Evolutionary conservation across 306 rosid species (phyloP), one percentile per base, ranked within the genome.

Genomic region (Amphicarpaea edgeworthii): DNA sequence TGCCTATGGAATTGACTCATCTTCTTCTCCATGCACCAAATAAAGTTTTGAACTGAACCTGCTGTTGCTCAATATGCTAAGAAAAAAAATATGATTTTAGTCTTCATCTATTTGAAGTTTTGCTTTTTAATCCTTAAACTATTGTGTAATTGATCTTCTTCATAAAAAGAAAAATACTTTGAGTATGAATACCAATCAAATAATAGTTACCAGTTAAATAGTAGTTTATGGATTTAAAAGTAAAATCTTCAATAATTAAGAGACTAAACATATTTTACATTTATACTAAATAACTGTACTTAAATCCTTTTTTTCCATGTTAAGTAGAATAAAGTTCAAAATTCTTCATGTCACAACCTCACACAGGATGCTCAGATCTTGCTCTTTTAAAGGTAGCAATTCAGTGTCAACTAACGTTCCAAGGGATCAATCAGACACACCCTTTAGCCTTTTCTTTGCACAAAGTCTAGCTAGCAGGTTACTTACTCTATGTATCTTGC

Each of bases 251-350:
- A n/a, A n/a, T n/a, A n/a, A n/a, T n/a, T n/a, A n/a, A n/a, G n/a
- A n/a, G n/a, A n/a, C n/a, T n/a, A n/a, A n/a, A n/a, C n/a, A n/a
- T n/a, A n/a, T n/a, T n/a, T n/a, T n/a, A n/a, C n/a, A n/a, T n/a
- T n/a, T 81, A 65, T 24, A 40, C 51, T 72, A 15, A n/a, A n/a
- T n/a, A n/a, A 21, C 16, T 5, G 37, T 26, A 7, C 17, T 60
- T 46, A 55, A 6, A 37, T 69, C 57, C 37, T 80, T 10, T 16
- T 70, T 83, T 81, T 75, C 77, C 85, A 72, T 77, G 78, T 60
- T 41, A 47, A 62, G 43, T 37, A 38, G 83, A 83, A 85, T 73
- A 88, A 85, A 81, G 86, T 1, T 15, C 51, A 47, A 24, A 53
- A 51, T 21, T 66, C 74, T 70, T 37, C 74, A 7, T 61, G 58